Conservation (phyloP, 805 yeast species). For the Pachysolen tannophilus region DNA sequence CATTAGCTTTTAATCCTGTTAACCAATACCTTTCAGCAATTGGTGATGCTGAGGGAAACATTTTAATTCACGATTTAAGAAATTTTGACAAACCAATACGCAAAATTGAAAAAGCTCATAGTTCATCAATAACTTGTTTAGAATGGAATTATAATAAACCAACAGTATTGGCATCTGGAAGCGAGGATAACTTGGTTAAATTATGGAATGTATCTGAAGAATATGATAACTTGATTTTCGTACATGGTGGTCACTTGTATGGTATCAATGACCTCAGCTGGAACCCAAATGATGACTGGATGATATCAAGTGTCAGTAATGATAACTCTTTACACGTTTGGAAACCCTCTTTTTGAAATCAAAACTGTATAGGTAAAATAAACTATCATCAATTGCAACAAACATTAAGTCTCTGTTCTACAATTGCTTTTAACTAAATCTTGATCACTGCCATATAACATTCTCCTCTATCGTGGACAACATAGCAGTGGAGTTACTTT, state of each 20-base stretch:
- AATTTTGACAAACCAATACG: conserved; percentile 22
- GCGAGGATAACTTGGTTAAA: conserved; percentile 56
- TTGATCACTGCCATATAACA: no score
- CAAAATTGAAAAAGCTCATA: conserved; percentile 30
- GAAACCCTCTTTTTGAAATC: conserved; percentile 46
- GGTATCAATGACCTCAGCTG: conserved; percentile 81
- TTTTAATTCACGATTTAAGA: conserved; percentile 65
- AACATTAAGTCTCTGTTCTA: no score
- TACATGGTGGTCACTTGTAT: conserved; percentile 83
- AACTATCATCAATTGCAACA: no score
- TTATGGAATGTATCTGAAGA: conserved; percentile 44
- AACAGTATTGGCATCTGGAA: conserved; percentile 55
- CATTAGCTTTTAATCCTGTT: conserved; percentile 50
- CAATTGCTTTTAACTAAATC: no score
- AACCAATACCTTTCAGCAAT: conserved; percentile 54
- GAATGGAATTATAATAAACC: conserved; percentile 63
- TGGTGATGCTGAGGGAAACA: conserved; percentile 52
- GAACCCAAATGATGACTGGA: conserved; percentile 66
- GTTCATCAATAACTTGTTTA: conserved; percentile 51
- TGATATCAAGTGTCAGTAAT: conserved; percentile 70
- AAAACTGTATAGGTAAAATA: no score
- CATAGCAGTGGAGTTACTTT: no score
- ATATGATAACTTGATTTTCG: conserved; percentile 34
- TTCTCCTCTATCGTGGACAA: no score
- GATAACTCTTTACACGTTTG: conserved; percentile 86